These are phyloP conservation scores for Casuarina glauca DNA, from an alignment of 306 rosid species.

Conservation along the genomic window DNA sequence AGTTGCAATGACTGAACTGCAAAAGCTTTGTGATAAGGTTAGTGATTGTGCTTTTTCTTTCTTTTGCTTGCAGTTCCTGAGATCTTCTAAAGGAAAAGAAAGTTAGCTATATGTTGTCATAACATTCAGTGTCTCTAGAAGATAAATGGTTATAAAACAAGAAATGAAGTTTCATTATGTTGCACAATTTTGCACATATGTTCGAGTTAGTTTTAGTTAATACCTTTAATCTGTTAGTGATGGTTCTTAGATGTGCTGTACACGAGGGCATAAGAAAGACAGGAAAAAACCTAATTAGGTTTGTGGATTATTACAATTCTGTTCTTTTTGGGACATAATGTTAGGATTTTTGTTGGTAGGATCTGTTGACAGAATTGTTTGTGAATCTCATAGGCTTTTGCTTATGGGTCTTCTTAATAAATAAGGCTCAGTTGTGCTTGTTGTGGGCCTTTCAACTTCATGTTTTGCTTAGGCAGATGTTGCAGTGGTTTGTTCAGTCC, in stretches of 20 bases:
- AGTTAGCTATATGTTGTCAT: not conserved
- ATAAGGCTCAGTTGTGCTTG: not conserved
- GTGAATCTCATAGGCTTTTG: not conserved
- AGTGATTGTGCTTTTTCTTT: slow-evolving; percentile 10
- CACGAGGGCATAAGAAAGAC: not conserved
- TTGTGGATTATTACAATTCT: not conserved
- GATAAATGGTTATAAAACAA: not conserved
- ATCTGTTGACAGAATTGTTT: not conserved
- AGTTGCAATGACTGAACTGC: slow-evolving; percentile 90
- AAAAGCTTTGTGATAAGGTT: slow-evolving; percentile 98
- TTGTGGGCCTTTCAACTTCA: not conserved
- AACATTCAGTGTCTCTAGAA: not conserved
- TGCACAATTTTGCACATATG: not conserved
- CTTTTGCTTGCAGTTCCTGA: not conserved
- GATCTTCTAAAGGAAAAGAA: not conserved
- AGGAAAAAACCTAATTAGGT: not conserved
- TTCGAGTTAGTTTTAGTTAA: not conserved
- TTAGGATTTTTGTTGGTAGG: not conserved
- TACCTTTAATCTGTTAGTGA: not conserved
- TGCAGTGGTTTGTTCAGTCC: not conserved
- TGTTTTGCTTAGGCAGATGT: not conserved
- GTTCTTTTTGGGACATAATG: not conserved
- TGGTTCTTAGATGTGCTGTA: not conserved
- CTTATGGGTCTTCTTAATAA: not conserved
- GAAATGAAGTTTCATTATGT: not conserved